phyloP scores from a whole-genome alignment of 2,329 filamentous ascomycete genomes.

The Colletotrichum eleusines region DNA sequence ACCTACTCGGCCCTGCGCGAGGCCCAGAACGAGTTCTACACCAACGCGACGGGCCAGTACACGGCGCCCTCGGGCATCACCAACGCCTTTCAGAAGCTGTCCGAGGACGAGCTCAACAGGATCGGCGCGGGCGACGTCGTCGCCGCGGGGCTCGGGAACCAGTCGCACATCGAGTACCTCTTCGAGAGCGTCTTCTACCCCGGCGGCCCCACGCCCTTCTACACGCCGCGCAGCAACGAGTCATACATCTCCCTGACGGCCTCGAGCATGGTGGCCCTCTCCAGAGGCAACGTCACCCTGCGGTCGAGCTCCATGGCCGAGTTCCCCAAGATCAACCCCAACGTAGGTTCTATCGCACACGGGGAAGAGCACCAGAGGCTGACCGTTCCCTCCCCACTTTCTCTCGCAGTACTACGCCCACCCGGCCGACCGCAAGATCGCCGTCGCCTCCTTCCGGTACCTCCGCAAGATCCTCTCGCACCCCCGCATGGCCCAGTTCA shows the following conservation, averaged over 20 bases:
- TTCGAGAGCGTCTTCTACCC: constrained; percentile 48
- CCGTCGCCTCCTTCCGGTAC: constrained; percentile 50
- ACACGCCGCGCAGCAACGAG: constrained; percentile 44
- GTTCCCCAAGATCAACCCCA: constrained; percentile 45
- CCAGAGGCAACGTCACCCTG: constrained; percentile 44
- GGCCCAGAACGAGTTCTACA: constrained; percentile 45
- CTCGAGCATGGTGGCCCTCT: constrained; percentile 45
- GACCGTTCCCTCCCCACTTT: constrained; percentile 32
- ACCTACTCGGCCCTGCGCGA: constrained; percentile 41
- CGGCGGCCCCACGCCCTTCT: constrained; percentile 46
- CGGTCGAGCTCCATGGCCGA: constrained; percentile 43
- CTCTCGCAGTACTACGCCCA: constrained; percentile 45
- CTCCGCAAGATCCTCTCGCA: constrained; percentile 48
- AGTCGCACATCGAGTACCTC: constrained; percentile 47
- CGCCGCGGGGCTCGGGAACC: constrained; percentile 43
- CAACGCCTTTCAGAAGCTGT: constrained; percentile 45
- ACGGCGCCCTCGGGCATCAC: constrained; percentile 46
- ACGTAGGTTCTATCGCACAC: constrained; percentile 41
- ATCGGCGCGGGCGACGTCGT: constrained; percentile 44
- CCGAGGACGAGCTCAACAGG: constrained; percentile 39
- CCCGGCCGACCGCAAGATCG: constrained; percentile 48
- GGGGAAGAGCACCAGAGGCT: constrained; percentile 38
- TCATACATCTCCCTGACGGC: constrained; percentile 46
- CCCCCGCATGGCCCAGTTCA: constrained; percentile 45
- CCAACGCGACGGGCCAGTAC: constrained; percentile 43